Evolutionary conservation across 2,329 filamentous ascomycete genomes (phyloP), one percentile per base, ranked within the genome.

Genomic region (Ceratocystis variospora): DNA sequence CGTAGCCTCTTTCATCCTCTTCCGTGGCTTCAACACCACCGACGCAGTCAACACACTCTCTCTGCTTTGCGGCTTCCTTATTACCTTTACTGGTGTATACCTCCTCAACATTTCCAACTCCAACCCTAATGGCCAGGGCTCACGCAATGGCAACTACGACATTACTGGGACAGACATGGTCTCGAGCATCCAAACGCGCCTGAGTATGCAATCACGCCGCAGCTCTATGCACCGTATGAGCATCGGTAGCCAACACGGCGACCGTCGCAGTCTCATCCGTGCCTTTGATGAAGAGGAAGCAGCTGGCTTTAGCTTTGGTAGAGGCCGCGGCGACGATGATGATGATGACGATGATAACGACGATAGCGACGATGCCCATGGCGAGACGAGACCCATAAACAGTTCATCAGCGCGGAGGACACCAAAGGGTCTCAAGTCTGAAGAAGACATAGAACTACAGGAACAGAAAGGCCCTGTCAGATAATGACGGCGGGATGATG

Each of bases 11-110:
- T 97, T 96, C 75, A 95, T 96, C 73, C 87, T 97, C 63, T 97
- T 96, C 79, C 86, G 86, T 71, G 93, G 93, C 68, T 97, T 97
- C 81, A 96, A 97, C 76, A 97, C 93, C 3, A 90, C 89, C 62
- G 90, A 96, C 71, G 82, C 87, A 5, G 89, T 96, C 71, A 96
- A 94, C 77, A 96, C 90, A 0, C 85, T 97, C 67, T 96, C 93
- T 2, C 82, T 97, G 15, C 82, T 97, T 63, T 93, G 88, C 74
- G 93, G 93, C 68, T 97, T 97, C 78, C 83, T 97, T 67, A 86
- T 94, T 70, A 97, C 96, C 68, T 97, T 97, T 75, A 88, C 91
- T 2, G 93, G 93, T 33, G 93, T 97, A 64, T 97, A 97, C 76
- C 84, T 97, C 5, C 83, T 97, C 71, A 97, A 97, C 73, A 85